Base-by-base conservation (phyloP, 192 early-diverging fungal genomes). In the Glomus cerebriforme region DNA sequence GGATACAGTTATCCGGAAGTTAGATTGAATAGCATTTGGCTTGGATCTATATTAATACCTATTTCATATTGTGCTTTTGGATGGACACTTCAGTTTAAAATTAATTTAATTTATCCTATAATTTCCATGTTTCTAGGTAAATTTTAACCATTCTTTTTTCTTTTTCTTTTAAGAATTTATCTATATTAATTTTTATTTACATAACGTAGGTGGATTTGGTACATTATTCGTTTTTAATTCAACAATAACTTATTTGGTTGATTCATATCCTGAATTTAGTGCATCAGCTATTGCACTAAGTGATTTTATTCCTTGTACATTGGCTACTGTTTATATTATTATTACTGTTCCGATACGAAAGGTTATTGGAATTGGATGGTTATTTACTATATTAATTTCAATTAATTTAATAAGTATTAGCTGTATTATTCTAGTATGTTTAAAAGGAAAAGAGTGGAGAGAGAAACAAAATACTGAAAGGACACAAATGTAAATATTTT, bases 341-440 rank as follows among this genome's bases (percentile, higher is more conserved):
- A 6, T 80, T 22, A 70, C 73, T 9, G 10, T 26, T 22, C 59
- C 63, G n/a, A 31, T 80, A 13, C 9, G 10, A 27, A 26, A 59
- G 3, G 72, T n/a, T n/a, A 75, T 80, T 27, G 79, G 79, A 15
- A 31, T 19, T 29, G 73, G 72, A 17, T 80, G 72, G 72, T 19
- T 64, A 65, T 77, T 65, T 45, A 65, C 62, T 2, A 65, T 77
- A 39, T 29, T 62, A 27, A 1, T n/a, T 43, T 6, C 3, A 22
- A 26, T 66, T 26, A 43, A 27, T 27, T 19, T 49, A 5, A 12
- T 77, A 4, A 24, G 75, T n/a, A 66, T 24, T 22, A 3, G 34
- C 27, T n/a, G 64, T n/a, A 24, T 65, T 17, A 47, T 49, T 15
- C 4, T 77, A 12, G 45, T 64, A 15, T 65, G 15, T 39, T 66